Evolutionary conservation across 768 basidiomycete genomes (phyloP).

Genomic region (Brasilioporus rufonigricans): DNA sequence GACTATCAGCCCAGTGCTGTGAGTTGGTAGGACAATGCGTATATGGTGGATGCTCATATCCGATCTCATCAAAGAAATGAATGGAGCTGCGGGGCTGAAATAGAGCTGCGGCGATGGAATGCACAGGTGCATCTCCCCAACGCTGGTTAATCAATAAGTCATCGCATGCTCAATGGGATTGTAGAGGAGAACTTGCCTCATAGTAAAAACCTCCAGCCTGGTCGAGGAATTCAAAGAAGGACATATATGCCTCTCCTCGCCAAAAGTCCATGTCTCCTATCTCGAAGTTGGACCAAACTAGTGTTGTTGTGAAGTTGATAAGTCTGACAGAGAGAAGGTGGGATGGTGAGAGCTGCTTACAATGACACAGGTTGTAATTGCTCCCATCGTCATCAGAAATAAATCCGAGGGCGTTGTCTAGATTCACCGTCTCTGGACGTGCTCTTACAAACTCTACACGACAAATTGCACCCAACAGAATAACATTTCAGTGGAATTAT

Average conservation of each 20-base stretch:
- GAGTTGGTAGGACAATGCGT: slow-evolving; percentile 24
- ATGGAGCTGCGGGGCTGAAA: slow-evolving; percentile 87
- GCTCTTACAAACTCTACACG: slow-evolving; percentile 24
- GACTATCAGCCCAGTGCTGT: slow-evolving; percentile 20
- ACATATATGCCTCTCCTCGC: slow-evolving; percentile 77
- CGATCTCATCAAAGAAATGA: slow-evolving; percentile 95
- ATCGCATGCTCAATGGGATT: neutral
- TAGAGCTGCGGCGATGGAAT: slow-evolving; percentile 88
- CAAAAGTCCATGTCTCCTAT: slow-evolving; percentile 85
- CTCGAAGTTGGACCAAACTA: slow-evolving; percentile 95
- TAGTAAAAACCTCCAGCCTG: slow-evolving; percentile 84
- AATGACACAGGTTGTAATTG: slow-evolving; percentile 65
- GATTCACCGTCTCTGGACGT: slow-evolving; percentile 51
- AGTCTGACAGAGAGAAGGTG: neutral
- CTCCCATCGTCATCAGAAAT: slow-evolving; percentile 63
- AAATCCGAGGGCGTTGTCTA: slow-evolving; percentile 57
- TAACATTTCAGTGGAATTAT: slow-evolving; percentile 33
- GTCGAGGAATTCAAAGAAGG: slow-evolving; percentile 85
- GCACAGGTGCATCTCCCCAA: slow-evolving; percentile 93
- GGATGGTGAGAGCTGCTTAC: slow-evolving; percentile 33
- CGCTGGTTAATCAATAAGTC: slow-evolving; percentile 43
- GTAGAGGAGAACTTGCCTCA: slow-evolving; percentile 46
- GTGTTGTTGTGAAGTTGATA: neutral
- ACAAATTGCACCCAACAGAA: neutral
- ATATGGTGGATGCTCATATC: slow-evolving; percentile 29